Evolutionary conservation across 306 rosid genomes (phyloP), one percentile per base, ranked within the genome.

Genomic region (Bauhinia variegata): DNA sequence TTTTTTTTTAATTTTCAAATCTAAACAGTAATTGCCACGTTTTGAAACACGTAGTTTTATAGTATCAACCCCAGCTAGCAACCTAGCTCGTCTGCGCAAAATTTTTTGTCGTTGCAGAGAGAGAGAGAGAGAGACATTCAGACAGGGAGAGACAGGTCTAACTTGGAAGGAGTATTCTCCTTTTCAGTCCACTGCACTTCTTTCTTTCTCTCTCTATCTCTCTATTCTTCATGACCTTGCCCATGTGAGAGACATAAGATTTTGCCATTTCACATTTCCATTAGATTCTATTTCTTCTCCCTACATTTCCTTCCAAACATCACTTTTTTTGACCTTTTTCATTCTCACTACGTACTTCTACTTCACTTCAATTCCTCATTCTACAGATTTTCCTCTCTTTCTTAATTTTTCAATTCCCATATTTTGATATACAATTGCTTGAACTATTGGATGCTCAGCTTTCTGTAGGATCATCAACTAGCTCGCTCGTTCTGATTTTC

Each of bases 121-220:
- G 56, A 67, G 53, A 67, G 41, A 62, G n/a, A 61, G 41, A 48
- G 62, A 71, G 65, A 72, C 56, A 64, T 37, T 17, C 47, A 51
- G 60, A 72, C 30, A 68, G 31, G 65, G 71, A 58, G 56, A 77
- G 77, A 57, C 53, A 43, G 78, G 74, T 79, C 79, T 30, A 39
- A 11, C 48, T 53, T 74, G 59, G 19, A 18, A 18, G 12, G 30
- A 64, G 68, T 74, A 23, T 54, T 77, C 81, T 70, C 72, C 65
- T 75, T 87, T 65, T 70, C 75, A 82, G 83, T 85, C 80, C 88
- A 82, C 86, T 78, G 28, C 81, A 67, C 81, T 66, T 84, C 84
- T 79, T 28, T 61, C 53, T 52, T 28, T 33, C 46, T 43, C 60
- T 32, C 7, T 61, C 41, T 61, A 39, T 61, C 16, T 11, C 1